Evolutionary conservation across 1,139 yeast genomes (phyloP), one percentile per base, ranked within the genome.

Genomic region (Kluyveromyces sp.): DNA sequence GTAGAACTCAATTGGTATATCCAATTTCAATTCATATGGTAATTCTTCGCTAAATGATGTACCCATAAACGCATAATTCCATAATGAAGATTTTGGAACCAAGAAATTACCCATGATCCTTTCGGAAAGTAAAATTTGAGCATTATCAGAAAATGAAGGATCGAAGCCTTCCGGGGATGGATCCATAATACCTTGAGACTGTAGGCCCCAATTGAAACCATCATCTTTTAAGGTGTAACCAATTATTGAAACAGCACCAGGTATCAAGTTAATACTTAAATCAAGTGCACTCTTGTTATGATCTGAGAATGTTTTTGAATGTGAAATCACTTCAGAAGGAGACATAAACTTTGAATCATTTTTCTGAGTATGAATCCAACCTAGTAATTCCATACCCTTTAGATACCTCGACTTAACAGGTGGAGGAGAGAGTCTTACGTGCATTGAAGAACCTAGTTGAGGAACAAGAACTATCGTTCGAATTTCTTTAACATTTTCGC

Each of bases 21-120:
- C 97, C 44, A 85, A 58, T 63, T 84, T 86, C 63, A 90, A 63
- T 25, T 72, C 79, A 57, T 76, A 88, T n/a, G 69, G 72, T 46
- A 77, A 66, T 34, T 75, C 75, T 3, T 79, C 69, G 56, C 77
- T 81, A 83, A 95, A 94, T 8, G 85, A 76, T 1, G 95, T 83
- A 3, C 97, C 95, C 68, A 88, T 75, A 59, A 94, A 92, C 3
- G 94, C 77, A 62, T 84, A 89, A 63, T 92, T 92, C 98, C 99
- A 92, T 34, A 89, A 64, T 47, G 79, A 81, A 41, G 84, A 84
- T 35, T 79, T 83, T 1, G 99, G 98, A 1, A 89, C 95, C 68
- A 87, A 65, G 64, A 87, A 90, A 51, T 81, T 83, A 3, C 98
- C 98, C 61, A 76, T 74, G 45, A 88, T 74, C 48, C 82, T 73